Evolutionary conservation across 2,329 filamentous ascomycete genomes (phyloP).

Genomic region (Colletotrichum liriopes): DNA sequence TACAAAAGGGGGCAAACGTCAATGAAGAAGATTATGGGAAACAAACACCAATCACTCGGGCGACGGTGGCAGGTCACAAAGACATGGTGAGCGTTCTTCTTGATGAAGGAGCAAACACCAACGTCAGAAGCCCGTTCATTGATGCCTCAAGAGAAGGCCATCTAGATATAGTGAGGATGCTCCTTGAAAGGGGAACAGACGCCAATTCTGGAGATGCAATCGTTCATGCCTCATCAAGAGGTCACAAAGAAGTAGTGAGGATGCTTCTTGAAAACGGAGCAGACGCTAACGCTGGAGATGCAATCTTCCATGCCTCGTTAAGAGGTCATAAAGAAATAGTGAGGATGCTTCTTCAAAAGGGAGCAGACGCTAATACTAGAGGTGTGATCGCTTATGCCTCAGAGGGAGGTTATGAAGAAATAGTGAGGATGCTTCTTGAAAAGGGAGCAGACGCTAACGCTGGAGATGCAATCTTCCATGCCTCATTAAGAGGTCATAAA

Average conservation of each 20-base stretch:
- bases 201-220: too few species aligned
- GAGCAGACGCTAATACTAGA: neutral
- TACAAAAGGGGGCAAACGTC: conserved; percentile 32
- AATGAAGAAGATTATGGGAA: neutral
- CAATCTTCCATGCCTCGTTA: neutral
- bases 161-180: too few species aligned
- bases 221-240: too few species aligned
- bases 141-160: too few species aligned
- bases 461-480: too few species aligned
- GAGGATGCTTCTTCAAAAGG: neutral
- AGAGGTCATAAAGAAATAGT: neutral
- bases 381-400: neutral
- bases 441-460: too few species aligned
- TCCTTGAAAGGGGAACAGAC: too few species aligned
- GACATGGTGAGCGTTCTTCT: too few species aligned
- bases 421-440: neutral
- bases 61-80: neutral
- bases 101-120: too few species aligned
- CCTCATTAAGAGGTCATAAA: too few species aligned
- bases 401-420: neutral
- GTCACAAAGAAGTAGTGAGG: neutral
- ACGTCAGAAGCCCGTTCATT: too few species aligned
- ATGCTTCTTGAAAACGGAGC: neutral
- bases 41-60: neutral
- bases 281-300: neutral